phyloP scores from a whole-genome alignment of 768 basidiomycete species.

The Cyclocybe cylindracea region DNA sequence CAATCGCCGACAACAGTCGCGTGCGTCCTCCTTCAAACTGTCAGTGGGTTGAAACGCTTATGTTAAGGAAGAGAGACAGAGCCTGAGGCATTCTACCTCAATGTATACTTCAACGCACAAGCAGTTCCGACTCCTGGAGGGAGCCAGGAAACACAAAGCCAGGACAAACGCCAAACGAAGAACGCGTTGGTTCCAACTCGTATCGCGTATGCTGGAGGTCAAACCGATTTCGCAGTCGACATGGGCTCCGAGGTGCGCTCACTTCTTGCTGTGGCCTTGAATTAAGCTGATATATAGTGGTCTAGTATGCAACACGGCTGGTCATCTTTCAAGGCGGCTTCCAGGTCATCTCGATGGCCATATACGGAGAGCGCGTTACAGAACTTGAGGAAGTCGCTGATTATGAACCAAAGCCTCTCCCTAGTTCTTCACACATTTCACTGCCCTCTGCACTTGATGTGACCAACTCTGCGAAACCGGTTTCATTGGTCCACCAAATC shows the following conservation, averaged over 20 bases:
- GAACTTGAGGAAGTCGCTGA: constrained; percentile 38
- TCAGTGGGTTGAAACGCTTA: not conserved
- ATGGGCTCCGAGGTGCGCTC: constrained; percentile 67
- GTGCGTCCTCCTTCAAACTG: constrained; percentile 35
- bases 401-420: constrained; percentile 45
- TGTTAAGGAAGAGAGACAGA: constrained; percentile 55
- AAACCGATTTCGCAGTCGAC: constrained; percentile 64
- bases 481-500: constrained; percentile 59
- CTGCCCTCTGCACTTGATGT: constrained; percentile 61
- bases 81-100: constrained; percentile 71
- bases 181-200: constrained; percentile 75
- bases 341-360: constrained; percentile 61
- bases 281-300: not conserved
- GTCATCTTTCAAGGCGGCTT: constrained; percentile 84
- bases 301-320: constrained; percentile 70
- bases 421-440: constrained; percentile 31
- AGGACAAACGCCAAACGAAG: constrained; percentile 58
- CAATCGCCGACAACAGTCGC: constrained; percentile 62
- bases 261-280: not conserved
- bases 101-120: constrained; percentile 76
- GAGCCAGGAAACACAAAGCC: constrained; percentile 37
- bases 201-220: constrained; percentile 71
- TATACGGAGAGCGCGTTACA: constrained; percentile 56
- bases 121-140: constrained; percentile 36
- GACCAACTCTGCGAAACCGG: constrained; percentile 60